Conservation (phyloP, 106 monocot genomes). For the Platanthera zijinensis region DNA sequence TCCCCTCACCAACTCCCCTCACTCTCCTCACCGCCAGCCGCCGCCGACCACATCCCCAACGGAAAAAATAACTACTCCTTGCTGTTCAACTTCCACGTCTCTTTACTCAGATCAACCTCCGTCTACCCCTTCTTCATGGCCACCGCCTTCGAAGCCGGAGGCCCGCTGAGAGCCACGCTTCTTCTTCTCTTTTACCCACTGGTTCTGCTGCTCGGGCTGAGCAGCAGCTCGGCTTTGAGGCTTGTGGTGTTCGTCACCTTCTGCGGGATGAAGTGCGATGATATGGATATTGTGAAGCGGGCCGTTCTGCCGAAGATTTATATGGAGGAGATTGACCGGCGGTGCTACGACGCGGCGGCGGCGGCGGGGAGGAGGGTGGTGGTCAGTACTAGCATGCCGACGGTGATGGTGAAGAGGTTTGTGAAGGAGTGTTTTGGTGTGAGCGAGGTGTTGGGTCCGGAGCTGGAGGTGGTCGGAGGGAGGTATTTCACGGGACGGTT, state of each 20-base stretch:
- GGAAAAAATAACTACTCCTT: neutral
- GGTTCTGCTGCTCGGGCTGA: slow-evolving; percentile 23
- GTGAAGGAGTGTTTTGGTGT: slow-evolving; percentile 46
- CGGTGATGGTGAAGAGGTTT: slow-evolving; percentile 68
- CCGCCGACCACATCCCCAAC: neutral
- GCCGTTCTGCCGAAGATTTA: slow-evolving; percentile 76
- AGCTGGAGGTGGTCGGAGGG: slow-evolving; percentile 31
- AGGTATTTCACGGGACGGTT: slow-evolving; percentile 47
- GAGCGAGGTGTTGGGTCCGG: slow-evolving; percentile 32
- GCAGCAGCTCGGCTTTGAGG: slow-evolving; percentile 20
- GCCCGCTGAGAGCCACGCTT: slow-evolving; percentile 40
- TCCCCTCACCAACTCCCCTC: neutral
- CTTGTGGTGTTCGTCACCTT: slow-evolving; percentile 68
- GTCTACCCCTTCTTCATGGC: slow-evolving; percentile 85
- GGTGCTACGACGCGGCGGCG: slow-evolving; percentile 27
- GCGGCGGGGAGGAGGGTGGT: slow-evolving; percentile 45
- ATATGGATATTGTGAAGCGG: slow-evolving; percentile 44
- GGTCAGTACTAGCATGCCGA: slow-evolving; percentile 44
- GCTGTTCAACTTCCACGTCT: neutral
- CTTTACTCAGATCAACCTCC: slow-evolving; percentile 16
- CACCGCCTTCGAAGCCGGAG: slow-evolving; percentile 72
- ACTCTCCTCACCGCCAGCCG: neutral
- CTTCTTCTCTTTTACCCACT: slow-evolving; percentile 49
- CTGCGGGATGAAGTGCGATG: slow-evolving; percentile 39
- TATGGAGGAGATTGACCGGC: slow-evolving; percentile 42